These are phyloP conservation scores for Parascedosporium putredinis DNA, from an alignment of 2,329 filamentous ascomycete species.

Conservation along the genomic window DNA sequence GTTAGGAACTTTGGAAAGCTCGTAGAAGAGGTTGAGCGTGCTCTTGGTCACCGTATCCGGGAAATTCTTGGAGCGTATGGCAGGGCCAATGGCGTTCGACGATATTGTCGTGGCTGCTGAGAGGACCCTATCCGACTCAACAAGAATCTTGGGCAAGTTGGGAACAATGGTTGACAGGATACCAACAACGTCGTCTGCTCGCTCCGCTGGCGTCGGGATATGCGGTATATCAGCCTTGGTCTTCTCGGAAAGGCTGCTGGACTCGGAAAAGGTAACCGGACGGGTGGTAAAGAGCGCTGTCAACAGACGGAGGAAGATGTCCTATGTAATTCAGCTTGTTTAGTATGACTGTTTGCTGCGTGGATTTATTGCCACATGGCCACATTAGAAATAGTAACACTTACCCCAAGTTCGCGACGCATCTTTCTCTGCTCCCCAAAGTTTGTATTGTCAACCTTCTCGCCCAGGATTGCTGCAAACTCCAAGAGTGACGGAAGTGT, in stretches of 20 bases:
- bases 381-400: constrained; percentile 21
- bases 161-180: constrained; percentile 73
- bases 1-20: constrained; percentile 66
- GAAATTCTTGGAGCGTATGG: constrained; percentile 74
- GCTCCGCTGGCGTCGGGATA: constrained; percentile 28
- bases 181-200: constrained; percentile 65
- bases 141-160: constrained; percentile 69
- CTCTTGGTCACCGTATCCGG: constrained; percentile 71
- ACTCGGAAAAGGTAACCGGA: constrained; percentile 61
- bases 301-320: constrained; percentile 77
- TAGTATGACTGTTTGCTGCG: no score
- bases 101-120: constrained; percentile 73
- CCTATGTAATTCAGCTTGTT: no score
- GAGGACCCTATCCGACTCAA: constrained; percentile 75
- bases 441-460: constrained; percentile 95
- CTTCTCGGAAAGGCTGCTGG: constrained; percentile 27
- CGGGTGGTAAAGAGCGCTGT: constrained; percentile 91
- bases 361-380: no score
- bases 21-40: constrained; percentile 62
- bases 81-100: constrained; percentile 69
- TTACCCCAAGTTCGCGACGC: constrained; percentile 76
- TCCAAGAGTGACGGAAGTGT: constrained; percentile 77
- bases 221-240: constrained; percentile 16
- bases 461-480: constrained; percentile 79
- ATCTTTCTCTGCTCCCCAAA: constrained; percentile 92